Conservation (phyloP, 306 rosid genomes). For the Lotus japonicus region DNA sequence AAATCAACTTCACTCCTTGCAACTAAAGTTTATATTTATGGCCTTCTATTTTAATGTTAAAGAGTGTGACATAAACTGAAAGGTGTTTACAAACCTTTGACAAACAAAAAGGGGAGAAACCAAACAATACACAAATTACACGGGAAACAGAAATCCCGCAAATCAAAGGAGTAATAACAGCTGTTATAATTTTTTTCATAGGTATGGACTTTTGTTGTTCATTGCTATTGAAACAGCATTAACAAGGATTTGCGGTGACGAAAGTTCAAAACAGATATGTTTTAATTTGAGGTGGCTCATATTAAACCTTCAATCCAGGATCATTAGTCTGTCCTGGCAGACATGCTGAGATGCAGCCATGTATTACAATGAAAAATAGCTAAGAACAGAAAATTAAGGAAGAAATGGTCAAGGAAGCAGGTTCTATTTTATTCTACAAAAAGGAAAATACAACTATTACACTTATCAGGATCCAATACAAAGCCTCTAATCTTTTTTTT, state of each 20-base stretch:
- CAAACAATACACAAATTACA: not conserved
- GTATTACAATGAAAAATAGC: not conserved
- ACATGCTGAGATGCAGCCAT: not conserved
- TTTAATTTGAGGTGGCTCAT: not conserved
- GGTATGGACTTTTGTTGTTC: not conserved
- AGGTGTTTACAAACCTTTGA: too few species aligned
- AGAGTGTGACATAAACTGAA: not conserved
- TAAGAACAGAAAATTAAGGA: not conserved
- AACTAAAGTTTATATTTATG: not conserved
- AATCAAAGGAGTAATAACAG: not conserved
- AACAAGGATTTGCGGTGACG: not conserved
- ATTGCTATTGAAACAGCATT: not conserved
- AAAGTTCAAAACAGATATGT: not conserved
- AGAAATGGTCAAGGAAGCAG: not conserved
- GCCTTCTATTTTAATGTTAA: not conserved
- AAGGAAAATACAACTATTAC: not conserved
- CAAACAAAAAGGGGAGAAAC: not conserved
- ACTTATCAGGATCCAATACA: slow-evolving; percentile 6
- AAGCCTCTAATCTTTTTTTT: too few species aligned
- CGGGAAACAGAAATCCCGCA: not conserved
- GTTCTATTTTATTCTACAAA: not conserved
- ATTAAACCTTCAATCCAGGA: slow-evolving; percentile 7
- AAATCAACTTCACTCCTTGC: not conserved
- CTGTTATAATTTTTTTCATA: not conserved
- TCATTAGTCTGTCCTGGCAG: not conserved